Evolutionary conservation across 1,284 basidiomycete genomes (phyloP).

Genomic region (Heliocybe sulcata): DNA sequence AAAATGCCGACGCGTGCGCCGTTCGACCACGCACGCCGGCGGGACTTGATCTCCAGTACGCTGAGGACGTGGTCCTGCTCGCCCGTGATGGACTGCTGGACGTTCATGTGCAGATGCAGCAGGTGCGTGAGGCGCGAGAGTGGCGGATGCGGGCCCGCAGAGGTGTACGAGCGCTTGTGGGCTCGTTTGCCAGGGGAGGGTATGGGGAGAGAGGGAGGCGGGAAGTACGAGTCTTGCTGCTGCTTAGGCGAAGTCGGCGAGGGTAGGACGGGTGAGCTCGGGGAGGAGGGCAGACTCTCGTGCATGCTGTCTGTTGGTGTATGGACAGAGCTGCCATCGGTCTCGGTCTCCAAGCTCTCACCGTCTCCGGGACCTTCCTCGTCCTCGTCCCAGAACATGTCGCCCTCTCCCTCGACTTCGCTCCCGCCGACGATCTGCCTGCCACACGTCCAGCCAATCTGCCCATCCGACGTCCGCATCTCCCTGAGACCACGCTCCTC

Average conservation of each 20-base stretch:
- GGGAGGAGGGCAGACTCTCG: conserved; percentile 7
- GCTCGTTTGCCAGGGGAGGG: background rate
- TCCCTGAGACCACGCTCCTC: conserved; percentile 21
- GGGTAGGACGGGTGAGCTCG: background rate
- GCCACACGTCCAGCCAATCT: conserved; percentile 3
- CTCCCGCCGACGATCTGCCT: conserved; percentile 1
- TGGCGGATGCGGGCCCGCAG: background rate
- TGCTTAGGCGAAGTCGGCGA: background rate
- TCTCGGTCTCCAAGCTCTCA: conserved; percentile 28
- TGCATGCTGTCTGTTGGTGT: conserved; percentile 13
- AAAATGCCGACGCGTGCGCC: background rate
- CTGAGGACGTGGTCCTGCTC: conserved; percentile 32
- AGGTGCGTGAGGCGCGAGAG: background rate
- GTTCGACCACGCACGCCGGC: conserved; percentile 49
- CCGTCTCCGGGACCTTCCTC: conserved; percentile 22
- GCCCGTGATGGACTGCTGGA: conserved; percentile 25
- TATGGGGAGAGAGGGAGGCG: background rate
- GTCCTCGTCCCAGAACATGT: conserved; percentile 24
- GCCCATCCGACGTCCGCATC: background rate
- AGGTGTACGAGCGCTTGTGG: background rate
- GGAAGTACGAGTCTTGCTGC: background rate
- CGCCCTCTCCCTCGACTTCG: conserved; percentile 6
- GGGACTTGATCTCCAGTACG: conserved; percentile 41
- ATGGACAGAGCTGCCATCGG: conserved; percentile 49
- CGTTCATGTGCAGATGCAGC: background rate